Evolutionary conservation across 768 basidiomycete genomes (phyloP), one percentile per base, ranked within the genome.

Genomic region (Boletus subcaerulescens): DNA sequence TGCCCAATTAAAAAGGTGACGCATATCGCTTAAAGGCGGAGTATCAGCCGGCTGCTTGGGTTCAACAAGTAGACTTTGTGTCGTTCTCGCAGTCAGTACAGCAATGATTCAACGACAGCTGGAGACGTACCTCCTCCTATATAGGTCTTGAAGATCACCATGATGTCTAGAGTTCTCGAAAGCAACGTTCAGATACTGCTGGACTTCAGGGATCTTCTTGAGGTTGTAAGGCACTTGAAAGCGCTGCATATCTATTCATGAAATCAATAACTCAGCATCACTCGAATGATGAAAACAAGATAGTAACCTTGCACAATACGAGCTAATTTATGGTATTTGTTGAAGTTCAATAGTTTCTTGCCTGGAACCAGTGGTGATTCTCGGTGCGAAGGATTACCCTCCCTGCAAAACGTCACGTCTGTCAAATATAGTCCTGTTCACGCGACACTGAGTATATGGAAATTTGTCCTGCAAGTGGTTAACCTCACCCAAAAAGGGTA

Each of bases 361-460:
- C 80, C 80, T 1, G 87, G 77, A 50, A 85, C 85, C 53, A 83
- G 70, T 0, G 93, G 90, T 6, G 94, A 91, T 15, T 85, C 81
- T 60, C 96, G 82, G 62, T 87, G 78, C 14, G 90, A 87, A 15
- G 91, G 88, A 68, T 98, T 98, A 18, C 96, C 96, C 65, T 98
- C 96, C 39, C 90, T 84, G 67, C 93, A 96, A 72, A 98, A 98
- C 7, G 93, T 98, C 55, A 97, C 80, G 70, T 95, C 93, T 11
- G 93, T 93, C 58, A 95, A 75, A 70, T 93, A 94, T 35, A 93
- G 76, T 46, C 89, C 90, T 91, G 55, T 50, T 36, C 38, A 62
- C 61, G 48, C 53, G 5, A 38, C 29, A 35, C 40, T 59, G 54
- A 71, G 53, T 52, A 55, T 32, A 33, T 3, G 22, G 5, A 39